Evolutionary conservation across 225 moss, liverwort and hornwort species (phyloP), one percentile per base, ranked within the genome.

Genomic region (Bryum argenteum): DNA sequence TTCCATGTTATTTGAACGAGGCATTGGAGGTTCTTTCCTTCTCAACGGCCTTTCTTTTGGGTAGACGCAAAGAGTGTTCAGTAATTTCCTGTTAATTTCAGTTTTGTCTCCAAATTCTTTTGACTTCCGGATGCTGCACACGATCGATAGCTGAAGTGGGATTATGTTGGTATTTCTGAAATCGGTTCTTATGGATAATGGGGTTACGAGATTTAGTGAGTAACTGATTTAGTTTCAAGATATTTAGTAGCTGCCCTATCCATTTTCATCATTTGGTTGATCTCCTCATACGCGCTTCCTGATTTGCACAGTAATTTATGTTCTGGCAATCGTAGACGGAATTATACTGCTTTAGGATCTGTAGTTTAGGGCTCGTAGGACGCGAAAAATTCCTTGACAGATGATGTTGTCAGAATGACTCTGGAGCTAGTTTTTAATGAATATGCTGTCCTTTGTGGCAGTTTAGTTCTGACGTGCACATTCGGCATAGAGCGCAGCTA

Each of bases 1-100:
- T 74, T 58, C 42, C 37, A 22, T 75, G 8, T 70, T 38, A 59
- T 41, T 14, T 54, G 65, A 59, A 70, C 37, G 26, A 70, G 22
- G 59, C 24, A 33, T 22, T 40, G 51, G 53, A 37, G 59, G 15
- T 59, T 5, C 70, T 37, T 14, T 14, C 7, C n/a, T 7, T 69
- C 26, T 1, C 18, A 47, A 67, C 43, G 42, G n/a, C n/a, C 37
- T 61, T 13, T 16, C 11, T 39, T 14, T 8, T 47, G 10, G 8
- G 55, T 33, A 38, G 55, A 22, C 21, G 23, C 10, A 52, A 64
- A 59, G 12, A 5, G 24, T 59, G 42, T 53, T 64, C 15, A 14
- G n/a, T 16, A 40, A 54, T 54, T 11, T 44, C 45, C 43, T 71
- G 61, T 66, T 58, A 37, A 15, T 40, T 44, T 65, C 42, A 18